Base-by-base conservation (phyloP, 1,139 yeast species). In the Zygosaccharomyces pseudobailii region DNA sequence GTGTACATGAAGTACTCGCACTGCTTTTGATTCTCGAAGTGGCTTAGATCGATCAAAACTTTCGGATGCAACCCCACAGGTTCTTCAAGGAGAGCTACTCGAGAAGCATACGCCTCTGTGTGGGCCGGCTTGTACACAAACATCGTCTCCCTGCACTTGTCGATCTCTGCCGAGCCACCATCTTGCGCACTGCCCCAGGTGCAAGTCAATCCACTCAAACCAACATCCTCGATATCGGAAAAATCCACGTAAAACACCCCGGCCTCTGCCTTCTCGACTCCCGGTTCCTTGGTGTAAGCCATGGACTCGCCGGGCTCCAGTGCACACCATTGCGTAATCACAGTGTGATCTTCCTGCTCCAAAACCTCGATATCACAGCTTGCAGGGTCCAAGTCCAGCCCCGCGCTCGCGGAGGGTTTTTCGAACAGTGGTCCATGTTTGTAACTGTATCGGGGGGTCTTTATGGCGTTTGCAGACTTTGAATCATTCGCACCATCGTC, bases 51-150 rank as follows among this genome's bases (percentile, higher is more conserved):
- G 5, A 64, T 44, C 3, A 38, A 8, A 1, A 71, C 24, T 5
- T 59, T 60, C 42, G 81, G 81, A 54, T 76, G 82, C 28, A 77
- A 57, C 0, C 80, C 80, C 17, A 67, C 54, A 1, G 80, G 79
- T 38, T 58, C 47, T 5, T 58, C 55, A 19, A 75, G 62, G 6
- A 55, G 49, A 17, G 59, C 43, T 3, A 48, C 22, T 4, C 39
- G 31, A 1, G 32, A 36, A 5, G 34, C 22, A 27, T 33, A 35
- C 10, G 42, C 33, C 6, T 24, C 20, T 9, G 47, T 33, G 39
- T 58, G 62, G 1, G 60, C 49, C 4, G 59, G 54, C 35, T 58
- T 55, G 40, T 53, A 60, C 19, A 58, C 52, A 10, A 63, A 44
- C 38, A 60, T 47, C 3, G 66, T 62, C 42, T 63, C 60, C 13